Percentiles rank a stretch among this genome's conserved stretches.
These are phyloP conservation scores for Aureococcus anophagefferens DNA, from an alignment of 108 stramenopile genomes.

Conservation along the genomic window DNA sequence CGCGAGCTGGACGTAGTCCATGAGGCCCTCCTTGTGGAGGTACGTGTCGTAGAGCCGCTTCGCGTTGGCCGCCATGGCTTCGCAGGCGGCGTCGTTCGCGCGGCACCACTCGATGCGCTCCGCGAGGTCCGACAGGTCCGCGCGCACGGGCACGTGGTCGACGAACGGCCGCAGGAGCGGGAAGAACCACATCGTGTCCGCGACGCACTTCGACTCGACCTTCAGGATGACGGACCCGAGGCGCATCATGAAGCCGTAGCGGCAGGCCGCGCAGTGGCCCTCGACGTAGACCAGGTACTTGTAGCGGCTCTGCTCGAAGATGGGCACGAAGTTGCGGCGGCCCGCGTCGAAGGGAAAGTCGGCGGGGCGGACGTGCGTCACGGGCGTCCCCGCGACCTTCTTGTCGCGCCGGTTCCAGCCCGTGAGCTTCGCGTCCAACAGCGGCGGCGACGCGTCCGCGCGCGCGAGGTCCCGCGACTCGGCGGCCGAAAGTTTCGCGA, in stretches of 20 bases:
- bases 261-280: conserved; percentile 98
- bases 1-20: conserved; percentile 84
- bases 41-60: conserved; percentile 27
- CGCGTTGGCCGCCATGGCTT: conserved; percentile 28
- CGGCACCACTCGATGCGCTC: conserved; percentile 95
- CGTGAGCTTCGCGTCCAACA: conserved; percentile 89
- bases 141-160: conserved; percentile 93
- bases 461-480: too few relatives aligned
- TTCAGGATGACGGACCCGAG: conserved; percentile 94
- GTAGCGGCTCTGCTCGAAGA: conserved; percentile 93
- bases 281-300: conserved; percentile 97
- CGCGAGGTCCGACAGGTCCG: conserved; percentile 86
- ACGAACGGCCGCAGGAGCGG: conserved; percentile 84
- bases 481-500: too few relatives aligned
- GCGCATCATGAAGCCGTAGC: conserved; percentile 99
- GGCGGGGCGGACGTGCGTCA: conserved; percentile 71
- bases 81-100: conserved; percentile 85
- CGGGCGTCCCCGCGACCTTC: conserved; percentile 67
- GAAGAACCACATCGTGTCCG: conserved; percentile 99
- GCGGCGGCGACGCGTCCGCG: conserved; percentile 52
- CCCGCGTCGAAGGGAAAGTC: conserved; percentile 82
- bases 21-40: conserved; percentile 50
- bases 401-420: conserved; percentile 97
- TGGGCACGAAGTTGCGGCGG: conserved; percentile 85
- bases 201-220: conserved; percentile 76